Evolutionary conservation across 768 basidiomycete genomes (phyloP), one percentile per base, ranked within the genome.

Genomic region (Mycena alexandri): DNA sequence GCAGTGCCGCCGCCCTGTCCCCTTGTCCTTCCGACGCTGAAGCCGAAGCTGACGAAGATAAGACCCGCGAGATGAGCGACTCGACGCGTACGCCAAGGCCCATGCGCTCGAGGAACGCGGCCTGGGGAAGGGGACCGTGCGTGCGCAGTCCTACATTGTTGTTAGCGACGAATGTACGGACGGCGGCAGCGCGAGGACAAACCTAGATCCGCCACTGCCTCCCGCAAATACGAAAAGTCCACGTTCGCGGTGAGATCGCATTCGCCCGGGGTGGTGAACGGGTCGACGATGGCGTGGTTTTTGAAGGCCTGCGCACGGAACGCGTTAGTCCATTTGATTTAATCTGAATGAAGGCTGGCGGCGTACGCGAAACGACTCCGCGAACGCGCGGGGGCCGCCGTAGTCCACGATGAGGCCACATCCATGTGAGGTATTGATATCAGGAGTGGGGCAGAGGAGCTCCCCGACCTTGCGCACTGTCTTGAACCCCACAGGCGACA

Each of bases 191-290:
- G 54, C 61, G 29, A 48, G 46, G 13, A 76, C 86, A 29, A 65
- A 93, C 94, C 92, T 4, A 88, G 79, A 60, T 86, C 89, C 1
- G 77, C 75, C 68, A 95, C 82, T 0, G 93, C 90, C 79, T 98
- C 95, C 74, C 86, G 85, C 51, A 99, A 83, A 76, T 93, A 94
- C 0, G 90, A 87, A 79, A 99, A 99, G 79, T 99, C 96, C 53
- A 99, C 97, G 74, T 99, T 98, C n/a, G 93, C 90, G 0, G 98
- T 99, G 52, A 99, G 80, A 77, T 99, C 98, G 46, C 93, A 92
- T 46, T 93, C 85, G 19, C 98, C 98, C 0, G 96, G 96, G 12
- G 84, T 81, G 58, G 92, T 84, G 74, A 99, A 97, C 5, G 93
- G 83, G 75, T 96, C 92, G 1, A 93, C 92, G 16, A 95, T 88